These are phyloP conservation scores for Biscutella laevigata DNA, from an alignment of 441 rosid species.

Conservation along the genomic window DNA sequence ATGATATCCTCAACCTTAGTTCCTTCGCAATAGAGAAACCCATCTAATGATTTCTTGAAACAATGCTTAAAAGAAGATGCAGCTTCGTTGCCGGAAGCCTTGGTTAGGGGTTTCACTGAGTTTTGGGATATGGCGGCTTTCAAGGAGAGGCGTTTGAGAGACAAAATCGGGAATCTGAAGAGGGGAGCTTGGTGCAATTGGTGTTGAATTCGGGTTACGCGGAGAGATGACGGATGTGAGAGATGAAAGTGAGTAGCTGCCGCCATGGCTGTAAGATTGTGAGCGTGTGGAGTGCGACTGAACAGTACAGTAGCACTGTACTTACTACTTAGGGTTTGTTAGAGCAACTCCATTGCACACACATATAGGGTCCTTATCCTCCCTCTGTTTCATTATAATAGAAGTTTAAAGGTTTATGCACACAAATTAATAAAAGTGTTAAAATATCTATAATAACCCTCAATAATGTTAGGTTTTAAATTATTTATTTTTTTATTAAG, in stretches of 20 bases:
- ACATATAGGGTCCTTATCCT: too few species aligned
- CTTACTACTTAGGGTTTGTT: constrained; percentile 26
- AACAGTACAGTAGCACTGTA: neutral
- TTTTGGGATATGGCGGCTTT: constrained; percentile 53
- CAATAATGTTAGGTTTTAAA: too few species aligned
- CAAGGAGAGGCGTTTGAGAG: constrained; percentile 40
- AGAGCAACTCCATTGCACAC: too few species aligned
- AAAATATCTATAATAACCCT: too few species aligned
- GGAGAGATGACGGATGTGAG: constrained; percentile 31
- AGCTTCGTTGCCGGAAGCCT: too few species aligned
- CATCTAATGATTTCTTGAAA: constrained; percentile 73
- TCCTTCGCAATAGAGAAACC: constrained; percentile 78
- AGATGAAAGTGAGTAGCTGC: constrained; percentile 23
- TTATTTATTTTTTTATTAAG: too few species aligned
- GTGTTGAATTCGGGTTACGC: constrained; percentile 34
- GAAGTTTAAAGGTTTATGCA: too few species aligned
- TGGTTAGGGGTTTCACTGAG: constrained; percentile 30
- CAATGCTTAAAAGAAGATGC: constrained; percentile 51
- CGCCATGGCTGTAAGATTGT: constrained; percentile 18
- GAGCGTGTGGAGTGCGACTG: constrained; percentile 1
- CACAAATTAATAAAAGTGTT: too few species aligned
- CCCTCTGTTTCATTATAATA: too few species aligned
- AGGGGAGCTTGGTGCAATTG: constrained; percentile 31
- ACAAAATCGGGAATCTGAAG: constrained; percentile 27
- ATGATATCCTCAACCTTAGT: constrained; percentile 73